phyloP scores from a whole-genome alignment of 2,329 filamentous ascomycete genomes.

The Aspergillus clavatus region DNA sequence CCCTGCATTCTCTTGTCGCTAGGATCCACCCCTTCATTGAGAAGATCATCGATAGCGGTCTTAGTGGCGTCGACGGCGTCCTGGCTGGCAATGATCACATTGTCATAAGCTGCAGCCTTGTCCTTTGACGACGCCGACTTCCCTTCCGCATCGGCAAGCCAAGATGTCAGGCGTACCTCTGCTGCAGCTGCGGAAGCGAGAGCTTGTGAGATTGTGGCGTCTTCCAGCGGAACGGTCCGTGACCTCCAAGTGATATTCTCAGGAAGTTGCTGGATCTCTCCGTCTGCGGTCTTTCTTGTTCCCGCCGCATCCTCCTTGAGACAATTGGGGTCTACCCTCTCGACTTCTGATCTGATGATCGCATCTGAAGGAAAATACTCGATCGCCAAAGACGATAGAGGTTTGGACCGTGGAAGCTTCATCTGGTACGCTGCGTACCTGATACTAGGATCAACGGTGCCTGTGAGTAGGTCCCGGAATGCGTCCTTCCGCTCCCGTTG shows the following conservation, averaged over 20 bases:
- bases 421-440: conserved; percentile 92
- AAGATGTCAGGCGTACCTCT: conserved; percentile 48
- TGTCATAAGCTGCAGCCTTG: conserved; percentile 82
- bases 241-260: conserved; percentile 81
- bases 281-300: conserved; percentile 44
- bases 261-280: conserved; percentile 51
- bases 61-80: conserved; percentile 93
- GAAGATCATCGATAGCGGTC: conserved; percentile 84
- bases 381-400: conserved; percentile 72
- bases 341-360: conserved; percentile 61
- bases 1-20: conserved; percentile 86
- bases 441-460: conserved; percentile 87
- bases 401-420: conserved; percentile 77
- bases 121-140: conserved; percentile 49
- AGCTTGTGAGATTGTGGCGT: conserved; percentile 83
- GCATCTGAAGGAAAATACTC: conserved; percentile 66
- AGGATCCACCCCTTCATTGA: conserved; percentile 74
- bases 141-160: conserved; percentile 40
- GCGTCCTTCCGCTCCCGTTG: conserved; percentile 63
- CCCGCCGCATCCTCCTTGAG: conserved; percentile 56
- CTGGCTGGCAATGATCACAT: conserved; percentile 82
- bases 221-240: conserved; percentile 80
- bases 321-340: conserved; percentile 64
- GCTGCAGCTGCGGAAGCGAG: conserved; percentile 63
- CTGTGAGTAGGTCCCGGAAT: conserved; percentile 78